Evolutionary conservation across 2,329 filamentous ascomycete genomes (phyloP).

Genomic region (Nothophoma quercina): DNA sequence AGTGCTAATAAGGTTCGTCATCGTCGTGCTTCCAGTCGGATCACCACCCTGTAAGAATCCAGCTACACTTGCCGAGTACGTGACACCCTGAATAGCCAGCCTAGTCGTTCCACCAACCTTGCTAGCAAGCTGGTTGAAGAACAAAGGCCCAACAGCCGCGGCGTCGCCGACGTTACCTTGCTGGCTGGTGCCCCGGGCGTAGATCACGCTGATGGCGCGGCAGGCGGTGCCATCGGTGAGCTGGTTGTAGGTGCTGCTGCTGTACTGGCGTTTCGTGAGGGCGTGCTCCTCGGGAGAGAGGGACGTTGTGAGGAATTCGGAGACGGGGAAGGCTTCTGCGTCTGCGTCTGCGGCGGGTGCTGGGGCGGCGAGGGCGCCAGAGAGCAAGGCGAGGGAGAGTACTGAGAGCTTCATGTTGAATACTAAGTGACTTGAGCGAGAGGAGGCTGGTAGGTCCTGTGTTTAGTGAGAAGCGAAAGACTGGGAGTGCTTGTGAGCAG

Average conservation of each 20-base stretch:
- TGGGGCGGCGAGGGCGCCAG: constrained; percentile 16
- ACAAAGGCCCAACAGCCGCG: constrained; percentile 55
- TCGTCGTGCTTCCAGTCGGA: constrained; percentile 50
- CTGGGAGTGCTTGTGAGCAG: constrained; percentile 2
- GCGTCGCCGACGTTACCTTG: constrained; percentile 58
- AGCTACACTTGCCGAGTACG: constrained; percentile 54
- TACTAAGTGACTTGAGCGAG: not conserved
- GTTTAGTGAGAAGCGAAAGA: not conserved
- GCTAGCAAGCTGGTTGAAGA: constrained; percentile 55
- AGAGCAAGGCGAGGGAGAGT: constrained; percentile 16
- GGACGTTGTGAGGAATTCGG: constrained; percentile 12
- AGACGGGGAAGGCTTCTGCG: constrained; percentile 19
- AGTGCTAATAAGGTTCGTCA: constrained; percentile 47
- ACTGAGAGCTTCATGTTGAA: constrained; percentile 22
- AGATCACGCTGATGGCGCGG: constrained; percentile 60
- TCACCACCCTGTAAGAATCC: constrained; percentile 59
- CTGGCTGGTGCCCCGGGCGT: constrained; percentile 63
- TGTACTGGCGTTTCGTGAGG: constrained; percentile 27
- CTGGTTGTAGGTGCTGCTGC: constrained; percentile 31
- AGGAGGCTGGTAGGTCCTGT: not conserved
- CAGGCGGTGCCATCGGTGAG: constrained; percentile 43
- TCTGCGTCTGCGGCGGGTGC: constrained; percentile 10
- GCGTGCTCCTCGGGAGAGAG: constrained; percentile 20
- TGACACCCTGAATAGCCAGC: constrained; percentile 62
- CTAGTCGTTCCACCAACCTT: constrained; percentile 51